Conservation (phyloP, 2,329 filamentous ascomycete genomes). For the Colletotrichum orchidophilum region DNA sequence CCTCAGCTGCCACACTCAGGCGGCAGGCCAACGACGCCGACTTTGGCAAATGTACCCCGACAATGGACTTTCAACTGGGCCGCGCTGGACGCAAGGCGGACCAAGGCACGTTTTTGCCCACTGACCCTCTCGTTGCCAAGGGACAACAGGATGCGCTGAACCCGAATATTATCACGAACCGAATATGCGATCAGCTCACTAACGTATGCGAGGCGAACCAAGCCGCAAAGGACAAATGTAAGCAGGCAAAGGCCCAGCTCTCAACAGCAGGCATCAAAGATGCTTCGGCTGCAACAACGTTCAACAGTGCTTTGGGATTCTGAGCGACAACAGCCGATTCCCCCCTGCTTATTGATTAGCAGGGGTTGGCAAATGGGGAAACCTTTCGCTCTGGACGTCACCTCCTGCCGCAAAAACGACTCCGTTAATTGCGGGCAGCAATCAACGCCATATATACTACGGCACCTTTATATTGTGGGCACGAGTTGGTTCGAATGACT, state of each 20-base stretch:
- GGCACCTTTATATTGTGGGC: too few species aligned
- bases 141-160: conserved; percentile 68
- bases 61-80: conserved; percentile 65
- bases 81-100: conserved; percentile 58
- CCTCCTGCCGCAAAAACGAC: too few species aligned
- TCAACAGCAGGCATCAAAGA: conserved; percentile 58
- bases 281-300: conserved; percentile 58
- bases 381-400: too few species aligned
- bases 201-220: conserved; percentile 67
- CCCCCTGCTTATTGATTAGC: background rate
- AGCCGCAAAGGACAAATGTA: conserved; percentile 60
- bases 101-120: conserved; percentile 68
- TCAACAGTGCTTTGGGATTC: conserved; percentile 53
- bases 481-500: too few species aligned
- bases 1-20: conserved; percentile 10
- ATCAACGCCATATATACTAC: too few species aligned
- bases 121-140: conserved; percentile 61
- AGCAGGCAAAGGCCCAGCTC: conserved; percentile 59
- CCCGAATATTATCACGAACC: conserved; percentile 71
- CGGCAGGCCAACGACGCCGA: conserved; percentile 44
- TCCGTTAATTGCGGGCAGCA: too few species aligned
- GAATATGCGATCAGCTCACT: conserved; percentile 67
- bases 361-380: too few species aligned
- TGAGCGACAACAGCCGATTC: conserved; percentile 38
- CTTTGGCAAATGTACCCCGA: conserved; percentile 60